Percentiles rank a stretch among this genome's conserved stretches.
Evolutionary conservation across 371 early-diverging fungal genomes (phyloP).

Genomic region (Mycotypha africana): DNA sequence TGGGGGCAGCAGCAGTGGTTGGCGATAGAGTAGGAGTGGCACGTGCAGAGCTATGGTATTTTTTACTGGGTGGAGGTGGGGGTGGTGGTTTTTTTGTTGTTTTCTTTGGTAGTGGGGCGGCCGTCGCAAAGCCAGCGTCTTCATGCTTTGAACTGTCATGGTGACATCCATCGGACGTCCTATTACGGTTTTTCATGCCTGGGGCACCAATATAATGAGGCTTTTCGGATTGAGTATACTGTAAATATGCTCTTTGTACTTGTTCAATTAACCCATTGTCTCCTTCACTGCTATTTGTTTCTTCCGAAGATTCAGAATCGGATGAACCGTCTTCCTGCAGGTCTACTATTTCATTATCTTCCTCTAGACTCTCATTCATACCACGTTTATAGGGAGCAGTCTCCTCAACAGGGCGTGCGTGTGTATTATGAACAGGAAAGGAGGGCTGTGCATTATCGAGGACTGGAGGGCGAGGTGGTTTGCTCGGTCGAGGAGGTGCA

Average conservation of each 20-base stretch:
- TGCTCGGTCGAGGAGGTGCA: not conserved
- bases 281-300: not conserved
- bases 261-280: slow-evolving; percentile 15
- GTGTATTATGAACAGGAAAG: not conserved
- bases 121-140: no score
- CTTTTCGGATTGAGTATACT: slow-evolving; percentile 21
- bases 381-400: not conserved
- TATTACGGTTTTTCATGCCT: slow-evolving; percentile 4
- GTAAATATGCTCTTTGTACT: slow-evolving; percentile 18
- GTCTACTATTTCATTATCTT: no score
- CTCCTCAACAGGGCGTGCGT: not conserved
- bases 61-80: slow-evolving; percentile 37
- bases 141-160: no score
- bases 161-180: not conserved
- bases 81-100: slow-evolving; percentile 24
- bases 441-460: not conserved
- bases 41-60: slow-evolving; percentile 28
- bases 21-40: not conserved
- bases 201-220: slow-evolving; percentile 13
- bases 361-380: slow-evolving; percentile 4
- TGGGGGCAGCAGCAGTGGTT: not conserved
- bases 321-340: no score
- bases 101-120: slow-evolving; percentile 2
- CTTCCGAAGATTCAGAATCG: not conserved
- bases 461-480: not conserved